Evolutionary conservation across 2,329 filamentous ascomycete species (phyloP), one percentile per base, ranked within the genome.

Genomic region (Ophiostoma triangulosporum): DNA sequence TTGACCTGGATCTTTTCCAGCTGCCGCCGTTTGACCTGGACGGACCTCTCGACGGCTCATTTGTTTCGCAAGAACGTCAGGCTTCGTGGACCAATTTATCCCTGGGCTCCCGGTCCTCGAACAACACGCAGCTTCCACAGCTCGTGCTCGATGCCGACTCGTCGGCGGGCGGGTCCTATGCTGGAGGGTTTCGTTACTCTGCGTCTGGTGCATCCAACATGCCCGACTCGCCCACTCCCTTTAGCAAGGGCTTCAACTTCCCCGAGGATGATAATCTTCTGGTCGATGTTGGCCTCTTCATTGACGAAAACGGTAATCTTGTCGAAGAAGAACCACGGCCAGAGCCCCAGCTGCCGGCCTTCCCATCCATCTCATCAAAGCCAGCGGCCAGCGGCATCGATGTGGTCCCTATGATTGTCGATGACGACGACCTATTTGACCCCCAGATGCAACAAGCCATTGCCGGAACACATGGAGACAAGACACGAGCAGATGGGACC

Each of bases 21-120:
- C 70, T 88, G 26, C 78, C 82, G 1, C 70, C 75, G 1, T 72
- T 84, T 54, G 73, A 82, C 33, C 61, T 75, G 31, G 68, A 67
- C 35, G 62, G 64, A 12, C 57, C 58, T 12, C 58, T 68, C 6
- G 63, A 62, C 11, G 72, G 65, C 4, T 56, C 56, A 2, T 49
- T 57, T 6, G 15, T 60, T 15, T 59, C 58, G 3, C 56, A 57
- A 48, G 46, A 50, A 15, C 55, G 54, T 1, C 58, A 57, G 38
- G 48, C 51, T 0, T 60, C 58, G 22, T 60, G 58, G 58, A 58
- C 57, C 8, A 58, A 45, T 33, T 46, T 59, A 53, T 59, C 58
- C 3, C 24, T 53, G 2, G 7, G 33, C 35, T 60, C 58, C 5
- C 56, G 51, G 11, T 51, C 53, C 12, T 57, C 59, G 62, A 48